A percentile compares a stretch with the other conserved stretches of the same genome.
phyloP scores from a whole-genome alignment of 2,329 filamentous ascomycete genomes.

The Ophiocordyceps camponoti-saundersi region DNA sequence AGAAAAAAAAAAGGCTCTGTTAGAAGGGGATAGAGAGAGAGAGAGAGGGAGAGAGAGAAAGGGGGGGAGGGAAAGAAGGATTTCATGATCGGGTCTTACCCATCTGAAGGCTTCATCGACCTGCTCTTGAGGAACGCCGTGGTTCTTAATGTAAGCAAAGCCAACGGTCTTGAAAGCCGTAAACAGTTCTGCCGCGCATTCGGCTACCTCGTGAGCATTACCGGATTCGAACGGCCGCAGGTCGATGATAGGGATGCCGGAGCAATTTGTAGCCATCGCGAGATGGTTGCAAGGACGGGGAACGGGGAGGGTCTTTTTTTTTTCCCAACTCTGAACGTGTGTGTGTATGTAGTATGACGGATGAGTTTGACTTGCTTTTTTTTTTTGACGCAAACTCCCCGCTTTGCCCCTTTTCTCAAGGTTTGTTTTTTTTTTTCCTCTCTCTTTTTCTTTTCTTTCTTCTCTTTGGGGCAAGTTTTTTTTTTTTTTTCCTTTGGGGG shows the following conservation, averaged over 20 bases:
- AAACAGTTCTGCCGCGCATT: constrained; percentile 6
- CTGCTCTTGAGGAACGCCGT: constrained; percentile 14
- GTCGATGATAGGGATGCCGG: constrained; percentile 8
- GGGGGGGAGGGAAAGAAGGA: not conserved
- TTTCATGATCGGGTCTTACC: constrained; percentile 5
- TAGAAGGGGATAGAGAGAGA: too few species aligned
- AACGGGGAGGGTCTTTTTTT: too few species aligned
- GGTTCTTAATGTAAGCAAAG: constrained; percentile 17
- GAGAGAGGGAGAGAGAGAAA: not conserved
- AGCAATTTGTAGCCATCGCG: not conserved
- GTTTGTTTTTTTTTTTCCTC: not conserved
- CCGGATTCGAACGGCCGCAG: constrained; percentile 4
- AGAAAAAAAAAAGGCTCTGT: too few species aligned
- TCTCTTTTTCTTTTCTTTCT: not conserved
- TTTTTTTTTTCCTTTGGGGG: too few species aligned
- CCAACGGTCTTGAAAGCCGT: constrained; percentile 14
- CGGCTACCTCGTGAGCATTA: constrained; percentile 1
- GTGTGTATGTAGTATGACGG: too few species aligned
- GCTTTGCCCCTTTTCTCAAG: not conserved
- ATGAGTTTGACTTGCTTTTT: not conserved
- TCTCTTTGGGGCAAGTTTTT: too few species aligned
- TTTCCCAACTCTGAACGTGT: too few species aligned
- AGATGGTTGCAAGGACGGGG: too few species aligned
- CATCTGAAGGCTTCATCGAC: constrained; percentile 20
- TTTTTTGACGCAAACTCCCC: not conserved